Evolutionary conservation across 306 rosid genomes (phyloP), one percentile per base, ranked within the genome.

Genomic region (Prunus campanulata): DNA sequence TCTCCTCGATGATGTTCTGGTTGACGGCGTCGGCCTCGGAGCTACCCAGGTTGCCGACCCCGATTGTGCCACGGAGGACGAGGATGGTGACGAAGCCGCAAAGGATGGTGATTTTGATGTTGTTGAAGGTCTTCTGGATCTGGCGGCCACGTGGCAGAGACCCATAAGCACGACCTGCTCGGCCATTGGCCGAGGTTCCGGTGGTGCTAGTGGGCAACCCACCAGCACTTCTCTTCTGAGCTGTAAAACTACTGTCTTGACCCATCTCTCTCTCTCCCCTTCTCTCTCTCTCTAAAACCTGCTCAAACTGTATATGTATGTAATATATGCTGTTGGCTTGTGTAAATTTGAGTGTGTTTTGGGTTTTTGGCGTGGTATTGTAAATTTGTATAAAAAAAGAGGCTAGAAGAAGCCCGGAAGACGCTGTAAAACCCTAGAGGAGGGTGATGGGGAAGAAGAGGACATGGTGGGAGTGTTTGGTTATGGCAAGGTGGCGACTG

Each of bases 11-110:
- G 15, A 95, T 48, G 50, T 86, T 82, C 72, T 89, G 97, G 80
- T 86, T 82, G 22, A 86, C 89, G 74, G 93, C 84, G 69, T 95
- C 97, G 69, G 90, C 56, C 4, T 86, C 95, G 50, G 99, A 84
- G 85, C 86, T 62, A 8, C 87, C 82, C 15, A 95, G 89, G 78
- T 79, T 89, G 47, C 91, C 91, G 68, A 95, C 86, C 8, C 99
- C 99, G 66, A 92, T 88, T 56, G 99, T 95, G 77, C 99, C 99
- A 7, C 99, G 97, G 13, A 95, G 96, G 64, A 95, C 99, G 52
- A 95, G 93, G 83, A 95, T 95, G 72, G 99, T 92, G 52, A 95
- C 93, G 80, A 95, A 95, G 63, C 99, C 99, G 66, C 99, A 95
- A 48, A 95, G 90, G 66, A 95, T 79, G 0, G 99, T 92, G 82